Conservation (phyloP, 306 rosid species). For the Vigna trinervia region DNA sequence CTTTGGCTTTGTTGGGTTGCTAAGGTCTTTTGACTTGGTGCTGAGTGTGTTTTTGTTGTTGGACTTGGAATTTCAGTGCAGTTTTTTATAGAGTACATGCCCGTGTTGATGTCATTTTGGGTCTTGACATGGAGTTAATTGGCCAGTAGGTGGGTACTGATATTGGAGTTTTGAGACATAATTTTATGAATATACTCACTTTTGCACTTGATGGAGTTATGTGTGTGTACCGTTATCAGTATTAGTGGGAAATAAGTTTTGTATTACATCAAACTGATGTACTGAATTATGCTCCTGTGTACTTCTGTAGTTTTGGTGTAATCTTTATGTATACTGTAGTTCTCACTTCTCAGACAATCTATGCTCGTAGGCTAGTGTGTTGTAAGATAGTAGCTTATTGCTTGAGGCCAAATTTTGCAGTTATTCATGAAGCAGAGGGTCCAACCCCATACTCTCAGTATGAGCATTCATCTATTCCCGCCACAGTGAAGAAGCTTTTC, state of each 20-base stretch:
- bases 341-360: conserved; percentile 32
- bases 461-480: conserved; percentile 92
- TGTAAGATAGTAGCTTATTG: not conserved
- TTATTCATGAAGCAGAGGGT: conserved; percentile 82
- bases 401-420: conserved; percentile 50
- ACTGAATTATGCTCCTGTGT: conserved; percentile 22
- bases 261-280: conserved; percentile 34
- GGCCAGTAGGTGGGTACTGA: conserved; percentile 7
- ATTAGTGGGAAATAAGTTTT: not conserved
- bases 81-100: conserved; percentile 30
- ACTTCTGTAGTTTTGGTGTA: conserved; percentile 13
- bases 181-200: conserved; percentile 16
- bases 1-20: conserved; percentile 38
- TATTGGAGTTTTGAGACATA: not conserved
- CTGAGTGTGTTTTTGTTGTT: conserved; percentile 8
- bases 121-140: conserved; percentile 11
- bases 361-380: no score
- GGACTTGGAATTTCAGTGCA: conserved; percentile 22
- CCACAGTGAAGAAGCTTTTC: conserved; percentile 93
- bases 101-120: conserved; percentile 37
- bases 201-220: conserved; percentile 34
- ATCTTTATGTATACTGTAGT: conserved; percentile 43
- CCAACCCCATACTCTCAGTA: conserved; percentile 81
- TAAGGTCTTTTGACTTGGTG: conserved; percentile 34
- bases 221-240: conserved; percentile 6